These are phyloP conservation scores for Fomitopsis schrenkii DNA, from an alignment of 1,284 basidiomycete species.

Conservation along the genomic window DNA sequence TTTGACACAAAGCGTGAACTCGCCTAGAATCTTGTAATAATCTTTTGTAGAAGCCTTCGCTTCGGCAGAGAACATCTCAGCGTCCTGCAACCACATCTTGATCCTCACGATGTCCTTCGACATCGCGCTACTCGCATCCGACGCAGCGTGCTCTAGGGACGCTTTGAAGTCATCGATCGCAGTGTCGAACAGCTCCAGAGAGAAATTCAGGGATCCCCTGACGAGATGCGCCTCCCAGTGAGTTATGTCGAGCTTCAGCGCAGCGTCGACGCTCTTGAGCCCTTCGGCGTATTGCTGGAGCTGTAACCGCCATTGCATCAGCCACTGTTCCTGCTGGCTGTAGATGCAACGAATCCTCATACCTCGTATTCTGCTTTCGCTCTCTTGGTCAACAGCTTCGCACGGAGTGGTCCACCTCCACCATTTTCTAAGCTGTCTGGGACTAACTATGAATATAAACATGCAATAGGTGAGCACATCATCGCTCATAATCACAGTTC, in stretches of 20 bases:
- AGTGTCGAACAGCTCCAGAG: slow-evolving; percentile 11
- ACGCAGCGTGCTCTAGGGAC: neutral
- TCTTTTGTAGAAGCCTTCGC: slow-evolving; percentile 7
- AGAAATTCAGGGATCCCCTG: slow-evolving; percentile 10
- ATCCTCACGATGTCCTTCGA: slow-evolving; percentile 19
- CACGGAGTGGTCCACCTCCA: slow-evolving; percentile 12
- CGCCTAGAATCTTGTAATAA: slow-evolving; percentile 13
- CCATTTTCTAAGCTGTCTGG: slow-evolving; percentile 8
- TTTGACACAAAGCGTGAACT: neutral
- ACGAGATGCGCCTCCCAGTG: slow-evolving; percentile 4
- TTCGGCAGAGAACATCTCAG: slow-evolving; percentile 36
- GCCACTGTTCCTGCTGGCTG: neutral
- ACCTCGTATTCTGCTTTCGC: slow-evolving; percentile 11
- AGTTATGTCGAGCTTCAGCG: slow-evolving; percentile 6
- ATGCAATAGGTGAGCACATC: neutral
- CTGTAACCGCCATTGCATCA: neutral
- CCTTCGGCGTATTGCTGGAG: slow-evolving; percentile 5
- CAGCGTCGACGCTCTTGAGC: slow-evolving; percentile 9
- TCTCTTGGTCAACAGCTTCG: slow-evolving; percentile 8
- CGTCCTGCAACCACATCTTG: slow-evolving; percentile 38
- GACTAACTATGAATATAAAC: neutral
- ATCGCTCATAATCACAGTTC: too few species aligned
- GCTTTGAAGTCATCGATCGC: slow-evolving; percentile 10
- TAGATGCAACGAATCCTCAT: neutral
- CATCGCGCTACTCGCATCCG: slow-evolving; percentile 16